Percentiles rank a stretch among this genome's conserved stretches.
Evolutionary conservation across 768 basidiomycete species (phyloP).

Genomic region (Tulasnella sp.): DNA sequence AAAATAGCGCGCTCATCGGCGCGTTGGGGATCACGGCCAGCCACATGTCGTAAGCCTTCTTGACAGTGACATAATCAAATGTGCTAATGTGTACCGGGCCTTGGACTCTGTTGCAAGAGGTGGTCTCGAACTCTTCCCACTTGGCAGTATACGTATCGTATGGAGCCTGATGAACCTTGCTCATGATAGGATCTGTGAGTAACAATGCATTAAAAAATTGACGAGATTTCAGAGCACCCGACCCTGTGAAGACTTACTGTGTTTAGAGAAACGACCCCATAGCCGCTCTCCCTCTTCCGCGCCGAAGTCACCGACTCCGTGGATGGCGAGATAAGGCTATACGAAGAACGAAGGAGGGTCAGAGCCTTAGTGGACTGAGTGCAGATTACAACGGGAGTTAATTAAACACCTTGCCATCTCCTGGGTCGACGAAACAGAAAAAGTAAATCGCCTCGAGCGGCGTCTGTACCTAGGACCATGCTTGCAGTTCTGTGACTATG

Average conservation of each 20-base stretch:
- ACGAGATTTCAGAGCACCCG: background rate
- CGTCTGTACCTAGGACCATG: constrained; percentile 4
- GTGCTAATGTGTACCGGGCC: background rate
- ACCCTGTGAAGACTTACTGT: background rate
- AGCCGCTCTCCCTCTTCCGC: constrained; percentile 3
- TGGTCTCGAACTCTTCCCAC: too few relatives aligned
- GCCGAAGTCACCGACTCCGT: background rate
- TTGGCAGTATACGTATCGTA: too few relatives aligned
- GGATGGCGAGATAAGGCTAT: constrained; percentile 3
- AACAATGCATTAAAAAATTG: too few relatives aligned
- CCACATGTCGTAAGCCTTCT: constrained; percentile 5
- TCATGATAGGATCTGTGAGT: too few relatives aligned
- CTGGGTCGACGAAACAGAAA: background rate
- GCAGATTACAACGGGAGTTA: background rate
- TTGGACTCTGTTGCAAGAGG: background rate
- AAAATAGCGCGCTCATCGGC: background rate
- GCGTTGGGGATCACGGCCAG: background rate
- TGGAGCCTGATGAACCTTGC: too few relatives aligned
- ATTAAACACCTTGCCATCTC: constrained; percentile 2
- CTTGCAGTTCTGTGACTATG: background rate
- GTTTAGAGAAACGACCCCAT: background rate
- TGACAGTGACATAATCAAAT: background rate
- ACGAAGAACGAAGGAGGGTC: too few relatives aligned
- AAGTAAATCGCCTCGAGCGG: background rate
- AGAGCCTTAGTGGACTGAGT: too few relatives aligned